phyloP scores from a whole-genome alignment of 2,329 filamentous ascomycete genomes.

The Ceratocystis ficicola region DNA sequence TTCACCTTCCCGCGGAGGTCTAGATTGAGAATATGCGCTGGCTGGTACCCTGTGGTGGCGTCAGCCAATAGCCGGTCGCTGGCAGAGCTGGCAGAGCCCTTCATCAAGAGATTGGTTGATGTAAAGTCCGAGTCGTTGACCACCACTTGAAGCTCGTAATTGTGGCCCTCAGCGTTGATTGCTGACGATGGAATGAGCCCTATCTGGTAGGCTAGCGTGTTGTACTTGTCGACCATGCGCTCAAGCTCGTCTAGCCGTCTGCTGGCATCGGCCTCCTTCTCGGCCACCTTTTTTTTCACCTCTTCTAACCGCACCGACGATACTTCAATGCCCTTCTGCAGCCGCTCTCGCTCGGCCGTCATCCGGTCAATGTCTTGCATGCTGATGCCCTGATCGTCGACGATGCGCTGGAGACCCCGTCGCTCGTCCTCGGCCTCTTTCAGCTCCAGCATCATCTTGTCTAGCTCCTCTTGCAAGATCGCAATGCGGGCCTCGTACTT shows the following conservation, averaged over 20 bases:
- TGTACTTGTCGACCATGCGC: conserved; percentile 77
- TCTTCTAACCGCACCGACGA: conserved; percentile 69
- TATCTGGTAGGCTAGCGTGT: conserved; percentile 86
- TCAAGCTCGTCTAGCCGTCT: conserved; percentile 86
- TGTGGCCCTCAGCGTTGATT: conserved; percentile 67
- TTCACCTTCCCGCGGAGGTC: conserved; percentile 78
- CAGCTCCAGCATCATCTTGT: conserved; percentile 63
- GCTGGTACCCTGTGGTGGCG: conserved; percentile 73
- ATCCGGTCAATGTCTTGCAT: conserved; percentile 99
- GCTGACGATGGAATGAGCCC: conserved; percentile 77
- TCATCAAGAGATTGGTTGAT: conserved; percentile 34
- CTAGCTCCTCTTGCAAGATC: conserved; percentile 74
- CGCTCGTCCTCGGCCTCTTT: conserved; percentile 74
- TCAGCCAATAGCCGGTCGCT: conserved; percentile 72
- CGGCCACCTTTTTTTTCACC: conserved; percentile 65
- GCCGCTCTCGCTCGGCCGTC: conserved; percentile 84
- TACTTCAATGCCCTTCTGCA: conserved; percentile 78
- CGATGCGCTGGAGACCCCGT: conserved; percentile 63
- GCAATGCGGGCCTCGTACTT: conserved; percentile 75
- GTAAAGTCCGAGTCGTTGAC: conserved; percentile 72
- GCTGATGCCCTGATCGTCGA: conserved; percentile 87
- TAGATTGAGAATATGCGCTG: conserved; percentile 74
- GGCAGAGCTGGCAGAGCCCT: conserved; percentile 39
- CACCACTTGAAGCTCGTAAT: conserved; percentile 77
- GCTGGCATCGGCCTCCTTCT: conserved; percentile 80